Evolutionary conservation across 257 asterid genomes (phyloP).

Genomic region (Asclepias syriaca): DNA sequence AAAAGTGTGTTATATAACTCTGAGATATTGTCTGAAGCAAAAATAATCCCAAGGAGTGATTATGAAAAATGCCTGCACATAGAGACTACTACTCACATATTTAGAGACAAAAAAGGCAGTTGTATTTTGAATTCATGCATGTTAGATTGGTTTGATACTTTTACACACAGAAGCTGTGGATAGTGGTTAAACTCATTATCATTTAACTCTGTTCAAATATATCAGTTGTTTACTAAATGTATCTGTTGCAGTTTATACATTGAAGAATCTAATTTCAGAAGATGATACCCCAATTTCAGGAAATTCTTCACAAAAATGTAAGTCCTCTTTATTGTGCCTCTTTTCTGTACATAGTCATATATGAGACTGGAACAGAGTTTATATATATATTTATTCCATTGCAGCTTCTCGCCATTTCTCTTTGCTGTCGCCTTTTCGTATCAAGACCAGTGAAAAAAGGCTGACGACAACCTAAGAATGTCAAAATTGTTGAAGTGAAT

Average conservation of each 20-base stretch:
- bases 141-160: neutral
- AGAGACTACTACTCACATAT: neutral
- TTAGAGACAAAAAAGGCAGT: neutral
- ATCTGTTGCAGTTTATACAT: conserved; percentile 52
- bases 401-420: conserved; percentile 87
- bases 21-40: neutral
- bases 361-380: neutral
- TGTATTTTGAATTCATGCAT: neutral
- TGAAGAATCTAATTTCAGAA: conserved; percentile 69
- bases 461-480: conserved; percentile 31
- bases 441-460: conserved; percentile 71
- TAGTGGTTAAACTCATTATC: neutral
- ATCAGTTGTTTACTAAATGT: neutral
- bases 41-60: neutral
- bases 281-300: conserved; percentile 57
- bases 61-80: neutral
- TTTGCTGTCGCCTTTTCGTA: conserved; percentile 57
- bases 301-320: conserved; percentile 58
- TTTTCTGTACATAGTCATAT: neutral
- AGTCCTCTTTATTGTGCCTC: conserved; percentile 23
- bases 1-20: neutral
- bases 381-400: conserved; percentile 14
- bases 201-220: neutral
- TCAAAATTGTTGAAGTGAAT: neutral
- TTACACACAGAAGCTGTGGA: neutral